A percentile compares a stretch with the other conserved stretches of the same genome.
phyloP scores from a whole-genome alignment of 73 alveolate genomes.

The Stentor coeruleus region DNA sequence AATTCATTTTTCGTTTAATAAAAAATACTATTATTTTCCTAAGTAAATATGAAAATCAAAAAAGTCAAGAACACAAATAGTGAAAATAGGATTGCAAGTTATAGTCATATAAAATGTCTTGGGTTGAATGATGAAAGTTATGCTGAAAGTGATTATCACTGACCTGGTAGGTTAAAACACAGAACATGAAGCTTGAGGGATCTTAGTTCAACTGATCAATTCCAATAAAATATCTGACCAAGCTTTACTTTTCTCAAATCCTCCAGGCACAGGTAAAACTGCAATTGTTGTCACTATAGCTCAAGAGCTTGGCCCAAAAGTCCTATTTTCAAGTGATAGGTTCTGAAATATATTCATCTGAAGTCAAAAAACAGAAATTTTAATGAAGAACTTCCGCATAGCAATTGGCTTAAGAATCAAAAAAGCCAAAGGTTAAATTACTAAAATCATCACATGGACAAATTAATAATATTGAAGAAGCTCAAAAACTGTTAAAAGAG shows the following conservation, averaged over 20 bases:
- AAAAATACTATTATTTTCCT: no score
- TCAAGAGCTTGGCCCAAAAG: slow-evolving; percentile 97
- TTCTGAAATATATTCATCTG: slow-evolving; percentile 98
- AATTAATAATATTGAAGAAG: slow-evolving; percentile 90
- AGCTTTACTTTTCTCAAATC: slow-evolving; percentile 99
- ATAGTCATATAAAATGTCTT: slow-evolving; percentile 95
- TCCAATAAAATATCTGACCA: slow-evolving; percentile 98
- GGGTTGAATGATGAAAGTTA: not conserved
- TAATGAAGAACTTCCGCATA: slow-evolving; percentile 99
- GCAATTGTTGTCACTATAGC: slow-evolving; percentile 91
- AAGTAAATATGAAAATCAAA: slow-evolving; percentile 68
- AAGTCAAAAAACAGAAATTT: slow-evolving; percentile 98
- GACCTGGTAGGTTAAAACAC: slow-evolving; percentile 97
- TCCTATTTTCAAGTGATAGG: slow-evolving; percentile 99
- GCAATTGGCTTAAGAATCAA: slow-evolving; percentile 97
- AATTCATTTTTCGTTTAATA: no score
- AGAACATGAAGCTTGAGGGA: slow-evolving; percentile 95
- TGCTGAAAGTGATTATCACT: not conserved
- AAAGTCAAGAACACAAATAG: slow-evolving; percentile 98
- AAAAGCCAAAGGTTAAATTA: slow-evolving; percentile 99
- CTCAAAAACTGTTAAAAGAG: slow-evolving; percentile 89
- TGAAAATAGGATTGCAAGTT: slow-evolving; percentile 96
- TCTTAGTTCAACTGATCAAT: slow-evolving; percentile 96
- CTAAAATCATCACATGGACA: slow-evolving; percentile 98
- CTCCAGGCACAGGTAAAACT: slow-evolving; percentile 99